Conservation (phyloP, 768 basidiomycete species). For the Macrocybe gigantea region DNA sequence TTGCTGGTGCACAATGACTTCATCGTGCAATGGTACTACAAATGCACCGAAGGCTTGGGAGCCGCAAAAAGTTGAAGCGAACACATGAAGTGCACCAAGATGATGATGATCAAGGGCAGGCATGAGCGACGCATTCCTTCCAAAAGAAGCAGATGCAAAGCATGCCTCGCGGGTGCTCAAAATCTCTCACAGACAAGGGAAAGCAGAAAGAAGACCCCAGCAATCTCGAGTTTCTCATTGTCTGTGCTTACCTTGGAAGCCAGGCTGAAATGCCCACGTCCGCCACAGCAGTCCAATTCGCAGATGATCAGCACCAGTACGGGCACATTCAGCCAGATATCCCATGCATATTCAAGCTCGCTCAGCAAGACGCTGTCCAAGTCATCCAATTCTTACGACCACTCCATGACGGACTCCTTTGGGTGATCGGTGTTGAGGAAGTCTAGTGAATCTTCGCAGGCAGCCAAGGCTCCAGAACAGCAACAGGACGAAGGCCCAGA, state of each 20-base stretch:
- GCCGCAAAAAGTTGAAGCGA: too few relatives aligned
- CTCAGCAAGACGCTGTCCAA: conserved; percentile 28
- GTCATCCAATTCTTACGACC: conserved; percentile 28
- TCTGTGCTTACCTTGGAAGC: conserved; percentile 59
- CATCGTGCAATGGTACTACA: too few relatives aligned
- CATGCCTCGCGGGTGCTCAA: conserved; percentile 57
- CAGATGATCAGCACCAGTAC: conserved; percentile 12
- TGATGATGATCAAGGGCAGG: conserved; percentile 41
- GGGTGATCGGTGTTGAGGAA: conserved; percentile 33
- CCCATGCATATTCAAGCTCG: conserved; percentile 33
- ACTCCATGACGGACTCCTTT: conserved; percentile 39
- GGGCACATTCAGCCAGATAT: conserved; percentile 10
- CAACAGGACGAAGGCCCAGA: conserved; percentile 25
- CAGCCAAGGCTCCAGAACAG: conserved; percentile 33
- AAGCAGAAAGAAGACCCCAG: conserved; percentile 21
- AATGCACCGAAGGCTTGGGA: too few relatives aligned
- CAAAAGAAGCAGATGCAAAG: conserved; percentile 59
- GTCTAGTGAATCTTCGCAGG: conserved; percentile 15
- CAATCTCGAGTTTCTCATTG: conserved; percentile 56
- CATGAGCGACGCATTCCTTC: conserved; percentile 55
- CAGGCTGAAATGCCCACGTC: conserved; percentile 49
- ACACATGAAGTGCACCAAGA: too few relatives aligned
- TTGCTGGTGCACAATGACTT: too few relatives aligned
- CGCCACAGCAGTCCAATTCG: conserved; percentile 12
- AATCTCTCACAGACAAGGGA: conserved; percentile 41